Percentiles rank a stretch among this genome's conserved stretches.
Evolutionary conservation across 2,329 filamentous ascomycete genomes (phyloP).

Genomic region (Talaromyces verruculosus): DNA sequence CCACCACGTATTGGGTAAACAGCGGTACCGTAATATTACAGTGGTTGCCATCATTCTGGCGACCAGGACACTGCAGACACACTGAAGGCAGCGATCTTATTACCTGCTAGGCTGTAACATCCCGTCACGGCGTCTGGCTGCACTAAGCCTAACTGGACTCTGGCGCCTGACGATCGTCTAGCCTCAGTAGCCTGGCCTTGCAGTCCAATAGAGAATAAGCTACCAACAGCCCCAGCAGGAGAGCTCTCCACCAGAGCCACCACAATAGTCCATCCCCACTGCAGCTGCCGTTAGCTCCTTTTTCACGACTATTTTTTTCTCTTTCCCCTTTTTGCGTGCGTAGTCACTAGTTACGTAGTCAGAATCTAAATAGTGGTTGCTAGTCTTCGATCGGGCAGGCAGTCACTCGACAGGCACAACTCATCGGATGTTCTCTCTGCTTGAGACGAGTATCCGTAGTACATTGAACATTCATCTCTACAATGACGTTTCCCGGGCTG

Average conservation of each 20-base stretch:
- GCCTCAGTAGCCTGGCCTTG: background rate
- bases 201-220: background rate
- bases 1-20: slow-evolving; percentile 4
- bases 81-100: background rate
- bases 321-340: background rate
- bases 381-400: background rate
- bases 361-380: background rate
- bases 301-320: background rate
- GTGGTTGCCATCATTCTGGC: background rate
- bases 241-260: slow-evolving; percentile 15
- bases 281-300: slow-evolving; percentile 1
- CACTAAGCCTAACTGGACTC: background rate
- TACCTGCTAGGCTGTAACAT: background rate
- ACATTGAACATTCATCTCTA: background rate
- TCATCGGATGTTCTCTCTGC: background rate
- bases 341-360: background rate
- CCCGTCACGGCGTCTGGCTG: background rate
- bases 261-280: background rate
- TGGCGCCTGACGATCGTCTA: slow-evolving; percentile 14
- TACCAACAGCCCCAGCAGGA: background rate
- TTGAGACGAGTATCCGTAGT: background rate
- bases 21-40: background rate
- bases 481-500: background rate
- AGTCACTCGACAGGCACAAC: background rate
- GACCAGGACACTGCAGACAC: background rate